These are phyloP conservation scores for Tolypocladium ophioglossoides DNA, from an alignment of 2,329 filamentous ascomycete species.

Conservation along the genomic window DNA sequence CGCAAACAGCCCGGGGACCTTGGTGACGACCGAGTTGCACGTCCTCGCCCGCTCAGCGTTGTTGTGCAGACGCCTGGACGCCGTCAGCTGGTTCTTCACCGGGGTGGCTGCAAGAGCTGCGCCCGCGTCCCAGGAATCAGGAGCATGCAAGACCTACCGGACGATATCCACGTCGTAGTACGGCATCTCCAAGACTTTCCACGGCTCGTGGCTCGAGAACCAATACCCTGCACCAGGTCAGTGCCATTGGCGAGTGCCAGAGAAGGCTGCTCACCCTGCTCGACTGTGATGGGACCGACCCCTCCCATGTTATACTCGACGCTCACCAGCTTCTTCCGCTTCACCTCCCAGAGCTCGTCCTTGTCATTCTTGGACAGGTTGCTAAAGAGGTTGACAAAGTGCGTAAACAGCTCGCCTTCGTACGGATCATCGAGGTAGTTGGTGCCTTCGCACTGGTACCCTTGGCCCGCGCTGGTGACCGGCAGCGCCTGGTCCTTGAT, in stretches of 20 bases:
- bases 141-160: conserved; percentile 10
- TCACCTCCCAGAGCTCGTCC: conserved; percentile 24
- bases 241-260: too few relatives aligned
- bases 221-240: conserved; percentile 18
- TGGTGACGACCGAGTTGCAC: conserved; percentile 27
- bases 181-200: conserved; percentile 31
- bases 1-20: conserved; percentile 27
- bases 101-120: too few relatives aligned
- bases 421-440: conserved; percentile 28
- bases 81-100: neutral
- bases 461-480: conserved; percentile 14
- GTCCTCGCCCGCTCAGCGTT: conserved; percentile 30
- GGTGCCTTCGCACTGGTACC: conserved; percentile 24
- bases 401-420: conserved; percentile 31
- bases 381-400: conserved; percentile 28
- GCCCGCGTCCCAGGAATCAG: neutral
- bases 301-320: conserved; percentile 24
- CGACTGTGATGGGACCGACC: conserved; percentile 28
- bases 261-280: conserved; percentile 16
- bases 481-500: conserved; percentile 23
- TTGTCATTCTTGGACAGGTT: conserved; percentile 20
- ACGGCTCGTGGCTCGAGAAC: conserved; percentile 30
- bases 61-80: conserved; percentile 21
- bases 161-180: conserved; percentile 30
- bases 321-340: conserved; percentile 25